phyloP scores from a whole-genome alignment of 495 filamentous ascomycete species.

The Darksidea phi region DNA sequence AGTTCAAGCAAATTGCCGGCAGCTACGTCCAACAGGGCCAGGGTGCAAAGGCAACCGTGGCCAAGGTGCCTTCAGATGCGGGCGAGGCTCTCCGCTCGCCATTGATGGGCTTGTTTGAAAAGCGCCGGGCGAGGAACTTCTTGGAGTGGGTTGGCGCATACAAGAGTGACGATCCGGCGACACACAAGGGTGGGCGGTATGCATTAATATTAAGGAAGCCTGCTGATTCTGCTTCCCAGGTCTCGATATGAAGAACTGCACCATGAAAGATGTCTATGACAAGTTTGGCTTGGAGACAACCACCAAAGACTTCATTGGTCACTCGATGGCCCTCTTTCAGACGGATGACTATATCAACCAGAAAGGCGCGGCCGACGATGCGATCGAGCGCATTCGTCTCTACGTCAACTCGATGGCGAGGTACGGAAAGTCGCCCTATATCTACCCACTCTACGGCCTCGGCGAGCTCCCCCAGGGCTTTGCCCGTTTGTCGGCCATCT shows the following conservation, averaged over 20 bases:
- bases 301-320: slow-evolving; percentile 93
- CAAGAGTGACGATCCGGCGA: slow-evolving; percentile 75
- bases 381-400: slow-evolving; percentile 86
- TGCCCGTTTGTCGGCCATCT: slow-evolving; percentile 93
- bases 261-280: slow-evolving; percentile 96
- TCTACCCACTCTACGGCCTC: slow-evolving; percentile 96
- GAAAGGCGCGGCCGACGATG: slow-evolving; percentile 73
- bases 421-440: slow-evolving; percentile 98
- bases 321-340: slow-evolving; percentile 95
- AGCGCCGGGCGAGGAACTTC: slow-evolving; percentile 93
- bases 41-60: slow-evolving; percentile 79
- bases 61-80: slow-evolving; percentile 94
- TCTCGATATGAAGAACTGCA: slow-evolving; percentile 71
- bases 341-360: slow-evolving; percentile 81
- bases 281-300: slow-evolving; percentile 91
- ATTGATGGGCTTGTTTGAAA: slow-evolving; percentile 96
- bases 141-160: slow-evolving; percentile 95
- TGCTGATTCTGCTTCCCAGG: slow-evolving; percentile 52
- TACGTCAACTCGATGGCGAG: slow-evolving; percentile 98
- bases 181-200: slow-evolving; percentile 73
- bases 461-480: slow-evolving; percentile 98
- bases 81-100: slow-evolving; percentile 87
- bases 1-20: slow-evolving; percentile 97
- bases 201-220: background rate
- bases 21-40: slow-evolving; percentile 92